A percentile compares a stretch with the other conserved stretches of the same genome.
Evolutionary conservation across 306 rosid genomes (phyloP).

Genomic region (Fragaria ananassa): DNA sequence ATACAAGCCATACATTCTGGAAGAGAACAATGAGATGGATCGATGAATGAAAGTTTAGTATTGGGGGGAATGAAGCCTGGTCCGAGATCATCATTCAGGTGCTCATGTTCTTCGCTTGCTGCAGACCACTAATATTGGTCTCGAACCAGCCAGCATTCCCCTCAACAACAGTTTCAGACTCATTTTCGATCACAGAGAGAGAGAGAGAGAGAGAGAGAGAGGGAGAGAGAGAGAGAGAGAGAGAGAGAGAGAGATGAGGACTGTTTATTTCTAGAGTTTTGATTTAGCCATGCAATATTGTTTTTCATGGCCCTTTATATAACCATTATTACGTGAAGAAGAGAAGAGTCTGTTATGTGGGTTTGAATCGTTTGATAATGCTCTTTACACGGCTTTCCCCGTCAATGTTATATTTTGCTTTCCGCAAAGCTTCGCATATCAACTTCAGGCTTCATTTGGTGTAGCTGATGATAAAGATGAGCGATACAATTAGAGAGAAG

Average conservation of each 20-base stretch:
- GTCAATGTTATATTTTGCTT: constrained; percentile 34
- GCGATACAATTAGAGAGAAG: background rate
- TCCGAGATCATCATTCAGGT: constrained; percentile 65
- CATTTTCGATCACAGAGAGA: constrained; percentile 1
- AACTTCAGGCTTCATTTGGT: constrained; percentile 20
- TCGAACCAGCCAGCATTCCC: constrained; percentile 98
- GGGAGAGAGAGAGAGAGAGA: background rate
- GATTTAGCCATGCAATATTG: constrained; percentile 66
- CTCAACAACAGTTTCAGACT: constrained; percentile 41
- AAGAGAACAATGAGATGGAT: background rate
- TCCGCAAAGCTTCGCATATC: constrained; percentile 33
- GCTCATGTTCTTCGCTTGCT: background rate
- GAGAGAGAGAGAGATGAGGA: too few relatives aligned
- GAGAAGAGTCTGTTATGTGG: constrained; percentile 34
- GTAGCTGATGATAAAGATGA: background rate
- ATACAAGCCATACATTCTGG: background rate
- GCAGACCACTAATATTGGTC: constrained; percentile 32
- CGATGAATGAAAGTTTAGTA: constrained; percentile 24
- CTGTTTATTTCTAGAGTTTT: constrained; percentile 20
- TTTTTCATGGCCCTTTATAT: constrained; percentile 62
- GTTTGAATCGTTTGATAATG: constrained; percentile 24
- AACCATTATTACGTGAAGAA: constrained; percentile 19
- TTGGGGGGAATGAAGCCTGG: constrained; percentile 99
- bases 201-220: background rate
- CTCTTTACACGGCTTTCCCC: constrained; percentile 43